These are phyloP conservation scores for Brassica cretica DNA, from an alignment of 345 rosid species.

Conservation along the genomic window DNA sequence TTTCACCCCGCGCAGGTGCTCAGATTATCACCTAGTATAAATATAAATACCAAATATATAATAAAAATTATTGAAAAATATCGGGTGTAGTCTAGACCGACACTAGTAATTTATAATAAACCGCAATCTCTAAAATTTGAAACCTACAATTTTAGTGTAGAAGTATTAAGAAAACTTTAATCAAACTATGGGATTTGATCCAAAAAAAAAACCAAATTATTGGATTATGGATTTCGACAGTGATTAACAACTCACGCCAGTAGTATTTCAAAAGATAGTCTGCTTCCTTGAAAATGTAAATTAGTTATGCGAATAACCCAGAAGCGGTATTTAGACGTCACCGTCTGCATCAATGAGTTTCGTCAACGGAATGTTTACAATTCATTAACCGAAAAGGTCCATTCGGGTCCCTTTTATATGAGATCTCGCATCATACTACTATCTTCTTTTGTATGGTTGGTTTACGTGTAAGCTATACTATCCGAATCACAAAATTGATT, in stretches of 20 bases:
- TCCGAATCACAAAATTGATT: neutral
- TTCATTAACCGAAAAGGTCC: neutral
- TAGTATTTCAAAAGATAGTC: neutral
- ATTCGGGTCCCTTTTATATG: slow-evolving; percentile 7
- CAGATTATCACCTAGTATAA: no score
- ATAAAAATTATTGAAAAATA: no score
- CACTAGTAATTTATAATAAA: no score
- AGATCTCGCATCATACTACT: neutral
- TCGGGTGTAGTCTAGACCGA: no score
- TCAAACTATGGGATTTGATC: no score
- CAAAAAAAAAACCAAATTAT: neutral
- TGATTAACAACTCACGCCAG: neutral
- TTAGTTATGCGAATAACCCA: neutral
- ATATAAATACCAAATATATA: no score
- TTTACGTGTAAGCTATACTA: neutral
- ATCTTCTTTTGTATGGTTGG: neutral
- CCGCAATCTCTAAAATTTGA: no score
- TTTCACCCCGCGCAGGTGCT: no score
- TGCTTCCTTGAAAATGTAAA: neutral
- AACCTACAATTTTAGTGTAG: no score
- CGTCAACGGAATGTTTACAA: neutral
- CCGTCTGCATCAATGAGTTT: neutral
- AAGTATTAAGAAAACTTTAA: no score
- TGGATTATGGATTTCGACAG: neutral
- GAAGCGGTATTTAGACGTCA: neutral